Conservation (phyloP, 2,329 filamentous ascomycete species). For the Lasiodiplodia theobromae region DNA sequence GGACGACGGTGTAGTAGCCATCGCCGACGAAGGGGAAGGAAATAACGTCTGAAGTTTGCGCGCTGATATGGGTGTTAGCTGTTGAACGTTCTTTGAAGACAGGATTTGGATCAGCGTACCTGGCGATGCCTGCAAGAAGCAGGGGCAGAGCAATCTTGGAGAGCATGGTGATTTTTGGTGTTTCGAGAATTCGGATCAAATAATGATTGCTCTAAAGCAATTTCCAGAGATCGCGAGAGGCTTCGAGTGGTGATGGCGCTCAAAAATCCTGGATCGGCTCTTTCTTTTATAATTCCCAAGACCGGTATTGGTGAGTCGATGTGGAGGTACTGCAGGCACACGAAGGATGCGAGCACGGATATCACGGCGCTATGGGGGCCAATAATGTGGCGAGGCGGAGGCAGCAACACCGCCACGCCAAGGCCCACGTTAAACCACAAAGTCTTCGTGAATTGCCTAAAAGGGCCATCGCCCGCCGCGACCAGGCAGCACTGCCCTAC, state of each 20-base stretch:
- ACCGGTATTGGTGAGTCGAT: not conserved
- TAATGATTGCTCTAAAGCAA: not conserved
- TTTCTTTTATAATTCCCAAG: not conserved
- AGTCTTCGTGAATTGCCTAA: not conserved
- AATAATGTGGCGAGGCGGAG: not conserved
- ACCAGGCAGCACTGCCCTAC: not conserved
- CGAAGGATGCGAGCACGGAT: slow-evolving; percentile 12
- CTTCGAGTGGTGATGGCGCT: not conserved
- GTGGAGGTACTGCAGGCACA: not conserved
- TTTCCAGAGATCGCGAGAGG: not conserved
- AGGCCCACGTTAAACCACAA: not conserved
- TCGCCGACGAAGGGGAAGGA: slow-evolving; percentile 16
- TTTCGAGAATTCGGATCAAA: not conserved
- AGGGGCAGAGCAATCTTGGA: slow-evolving; percentile 8
- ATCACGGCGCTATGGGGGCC: not conserved
- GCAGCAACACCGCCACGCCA: slow-evolving; percentile 4
- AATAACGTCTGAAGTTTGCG: not conserved
- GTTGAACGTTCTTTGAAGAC: not conserved
- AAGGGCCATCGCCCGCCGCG: not conserved
- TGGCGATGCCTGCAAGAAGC: slow-evolving; percentile 6
- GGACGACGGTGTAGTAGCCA: slow-evolving; percentile 7
- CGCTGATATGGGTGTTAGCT: not conserved
- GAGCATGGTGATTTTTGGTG: slow-evolving; percentile 12
- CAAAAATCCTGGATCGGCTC: not conserved
- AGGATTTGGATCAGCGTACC: not conserved